Percentiles rank a stretch among this genome's conserved stretches.
Conservation (phyloP, 768 basidiomycete genomes). For the Lactarius akahatsu region DNA sequence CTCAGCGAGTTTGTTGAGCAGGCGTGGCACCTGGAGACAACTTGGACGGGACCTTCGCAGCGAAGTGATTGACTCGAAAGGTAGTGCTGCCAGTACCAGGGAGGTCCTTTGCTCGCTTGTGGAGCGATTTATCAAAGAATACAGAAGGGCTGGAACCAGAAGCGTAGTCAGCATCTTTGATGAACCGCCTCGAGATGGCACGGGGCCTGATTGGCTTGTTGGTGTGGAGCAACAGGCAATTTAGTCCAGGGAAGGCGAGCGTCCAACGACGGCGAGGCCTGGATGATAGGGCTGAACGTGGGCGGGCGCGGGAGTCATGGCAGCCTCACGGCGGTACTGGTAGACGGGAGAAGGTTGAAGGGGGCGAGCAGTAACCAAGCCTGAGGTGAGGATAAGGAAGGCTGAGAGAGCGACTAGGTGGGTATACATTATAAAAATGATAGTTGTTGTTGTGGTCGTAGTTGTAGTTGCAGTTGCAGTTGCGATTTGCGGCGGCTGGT, state of each 20-base stretch:
- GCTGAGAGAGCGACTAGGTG: not conserved
- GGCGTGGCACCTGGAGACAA: not conserved
- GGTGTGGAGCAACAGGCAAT: not conserved
- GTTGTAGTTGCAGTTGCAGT: not conserved
- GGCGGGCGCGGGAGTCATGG: not conserved
- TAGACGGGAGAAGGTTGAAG: not conserved
- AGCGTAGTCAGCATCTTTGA: constrained; percentile 17
- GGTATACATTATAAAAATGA: constrained; percentile 2
- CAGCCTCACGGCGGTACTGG: not conserved
- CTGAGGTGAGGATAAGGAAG: constrained; percentile 2
- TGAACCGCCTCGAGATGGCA: constrained; percentile 5
- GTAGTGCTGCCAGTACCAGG: not conserved
- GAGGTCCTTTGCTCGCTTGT: constrained; percentile 2
- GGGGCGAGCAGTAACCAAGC: constrained; percentile 1
- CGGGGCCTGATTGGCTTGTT: not conserved
- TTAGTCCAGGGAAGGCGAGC: not conserved
- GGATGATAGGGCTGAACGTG: constrained; percentile 7
- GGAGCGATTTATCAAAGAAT: not conserved
- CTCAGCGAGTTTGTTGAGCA: not conserved
- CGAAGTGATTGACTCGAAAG: not conserved
- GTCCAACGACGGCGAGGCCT: not conserved
- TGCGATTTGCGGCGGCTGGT: not conserved
- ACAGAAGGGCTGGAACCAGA: constrained; percentile 3
- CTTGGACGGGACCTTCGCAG: not conserved
- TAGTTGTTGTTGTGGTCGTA: not conserved